Base-by-base conservation (phyloP, 2,329 filamentous ascomycete genomes). In the Pseudogymnoascus sp. region DNA sequence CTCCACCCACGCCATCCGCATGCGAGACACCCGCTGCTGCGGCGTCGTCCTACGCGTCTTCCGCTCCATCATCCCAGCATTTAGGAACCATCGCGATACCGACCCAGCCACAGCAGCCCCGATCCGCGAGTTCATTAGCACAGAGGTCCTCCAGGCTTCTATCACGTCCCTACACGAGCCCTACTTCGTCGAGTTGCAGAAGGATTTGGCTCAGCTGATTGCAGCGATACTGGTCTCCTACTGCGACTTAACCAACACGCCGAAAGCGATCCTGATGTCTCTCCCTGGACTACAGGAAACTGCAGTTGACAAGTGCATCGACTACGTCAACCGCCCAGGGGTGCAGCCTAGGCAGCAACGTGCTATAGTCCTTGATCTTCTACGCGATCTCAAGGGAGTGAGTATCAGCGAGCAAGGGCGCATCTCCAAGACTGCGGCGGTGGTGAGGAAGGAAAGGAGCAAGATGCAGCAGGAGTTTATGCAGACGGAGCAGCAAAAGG, bases 111-210 rank as follows among this genome's bases (percentile, higher is more conserved):
- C 67, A 65, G 71, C 73, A 31, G 74, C 69, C n/a, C 79, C 77
- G 56, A 90, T 97, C 66, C 87, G 93, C 61, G 91, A 96, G 71
- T 99, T 93, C 75, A 93, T 97, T 72, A 91, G 88, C 61, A 86
- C 87, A 4, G 90, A 96, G 68, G 91, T 97, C 2, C 83, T 99
- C 60, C 91, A 93, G 77, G 91, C 92, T 0, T 93, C 90, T 71
- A 90, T 97, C 73, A 90, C 88, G 1, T 96, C 90, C 1, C 85
- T 99, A 60, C 90, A 97, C 76, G 95, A 99, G 68, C 88, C 91
- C 0, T 97, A 97, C 75, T 99, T 97, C 75, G 93, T 97, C 36
- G 95, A 99, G 69, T 85, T 96, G 66, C 95, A 99, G 71, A 93
- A 93, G 73, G 93, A 99, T 61, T 82, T 99, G 21, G 93, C 92